phyloP scores from a whole-genome alignment of 345 rosid genomes.

The Gossypium australe region DNA sequence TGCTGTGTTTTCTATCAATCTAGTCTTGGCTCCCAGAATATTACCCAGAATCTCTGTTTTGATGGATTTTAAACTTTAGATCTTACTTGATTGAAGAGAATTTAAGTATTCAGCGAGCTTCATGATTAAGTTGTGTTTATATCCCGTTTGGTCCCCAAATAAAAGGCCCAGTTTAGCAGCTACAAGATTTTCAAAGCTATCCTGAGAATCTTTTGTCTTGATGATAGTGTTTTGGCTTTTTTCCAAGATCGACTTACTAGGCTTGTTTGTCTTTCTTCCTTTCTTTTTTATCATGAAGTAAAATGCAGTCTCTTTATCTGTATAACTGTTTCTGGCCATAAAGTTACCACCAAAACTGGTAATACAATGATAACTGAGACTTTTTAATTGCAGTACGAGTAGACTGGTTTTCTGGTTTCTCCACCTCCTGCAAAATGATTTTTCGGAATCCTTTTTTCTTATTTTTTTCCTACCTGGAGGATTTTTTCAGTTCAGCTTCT shows the following conservation, averaged over 20 bases:
- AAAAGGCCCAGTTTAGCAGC: neutral
- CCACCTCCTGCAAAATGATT: neutral
- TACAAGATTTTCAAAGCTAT: neutral
- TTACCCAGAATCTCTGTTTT: neutral
- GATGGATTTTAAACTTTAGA: neutral
- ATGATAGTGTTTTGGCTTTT: neutral
- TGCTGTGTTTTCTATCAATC: neutral
- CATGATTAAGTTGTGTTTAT: neutral
- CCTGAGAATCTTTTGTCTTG: neutral
- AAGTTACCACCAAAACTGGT: neutral
- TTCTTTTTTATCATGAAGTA: neutral
- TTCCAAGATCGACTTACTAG: neutral
- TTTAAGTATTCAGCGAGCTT: neutral
- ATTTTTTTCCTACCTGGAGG: neutral
- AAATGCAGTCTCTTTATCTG: neutral
- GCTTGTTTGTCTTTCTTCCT: neutral
- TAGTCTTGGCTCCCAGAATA: neutral
- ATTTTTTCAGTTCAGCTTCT: neutral
- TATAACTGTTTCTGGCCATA: neutral
- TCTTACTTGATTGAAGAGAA: neutral
- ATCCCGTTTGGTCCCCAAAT: neutral
- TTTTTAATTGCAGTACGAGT: neutral
- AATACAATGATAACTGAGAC: neutral
- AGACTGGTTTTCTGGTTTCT: neutral
- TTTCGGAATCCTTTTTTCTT: neutral